Base-by-base conservation (phyloP, 176 grass and related monocot genomes). In the Bromus sterilis region DNA sequence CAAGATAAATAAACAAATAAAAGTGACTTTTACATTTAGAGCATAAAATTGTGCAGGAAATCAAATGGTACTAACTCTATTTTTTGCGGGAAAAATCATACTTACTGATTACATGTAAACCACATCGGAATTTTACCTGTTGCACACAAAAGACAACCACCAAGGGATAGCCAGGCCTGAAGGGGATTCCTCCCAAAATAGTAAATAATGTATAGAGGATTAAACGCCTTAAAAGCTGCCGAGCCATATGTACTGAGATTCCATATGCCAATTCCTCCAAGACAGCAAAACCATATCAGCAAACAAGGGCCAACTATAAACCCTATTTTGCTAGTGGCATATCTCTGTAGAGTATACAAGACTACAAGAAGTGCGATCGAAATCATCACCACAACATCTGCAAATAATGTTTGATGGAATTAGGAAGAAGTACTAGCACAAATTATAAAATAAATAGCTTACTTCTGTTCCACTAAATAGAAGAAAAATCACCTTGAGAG, bases 211-310 rank as follows among this genome's bases (percentile, higher is more conserved):
- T 98, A 87, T 83, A 91, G 36, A 82, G 95, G 95, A 88, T 86
- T 95, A 91, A 98, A 93, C 75, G 95, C 92, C 77, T 89, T 88
- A 28, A 95, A 91, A 68, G 91, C 92, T 79, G 87, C 29, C 7
- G 26, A 41, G 14, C 92, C 92, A 84, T 95, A 98, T 79, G 71
- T 91, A 84, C 81, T 74, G 57, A 98, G 84, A 90, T 98, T 98
- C 79, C 86, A 98, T 75, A 93, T 88, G 76, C 92, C 90, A 57
- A 98, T 89, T 63, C 81, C 88, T 78, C 95, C 95, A 58, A 98
- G 90, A 66, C 83, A 98, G 59, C 86, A 93, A 93, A 98, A 98
- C 95, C 95, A 98, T 85, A 95, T 80, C 83, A 98, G 90, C 77
- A 98, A 95, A 87, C 78, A 85, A 62, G 95, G 95, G 41, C 95